These are phyloP conservation scores for Dictyostelium gargantuum DNA, from an alignment of 208 protist genomes.

Conservation along the genomic window DNA sequence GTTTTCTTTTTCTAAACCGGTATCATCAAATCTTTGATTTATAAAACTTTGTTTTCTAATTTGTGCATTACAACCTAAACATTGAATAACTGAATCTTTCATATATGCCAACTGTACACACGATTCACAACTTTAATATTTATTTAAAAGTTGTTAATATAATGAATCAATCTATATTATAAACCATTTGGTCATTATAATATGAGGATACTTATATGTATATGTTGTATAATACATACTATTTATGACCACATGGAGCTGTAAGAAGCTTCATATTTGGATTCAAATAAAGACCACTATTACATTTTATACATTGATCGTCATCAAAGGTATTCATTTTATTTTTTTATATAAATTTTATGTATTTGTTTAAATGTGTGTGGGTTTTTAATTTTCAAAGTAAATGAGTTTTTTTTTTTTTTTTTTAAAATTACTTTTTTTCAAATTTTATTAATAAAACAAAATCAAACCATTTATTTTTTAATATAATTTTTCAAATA, in stretches of 20 bases:
- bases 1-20: constrained; percentile 39
- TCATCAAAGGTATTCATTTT: not conserved
- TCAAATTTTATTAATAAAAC: not conserved
- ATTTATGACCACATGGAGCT: constrained; percentile 57
- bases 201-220: not conserved
- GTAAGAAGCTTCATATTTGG: constrained; percentile 15
- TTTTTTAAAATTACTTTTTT: not conserved
- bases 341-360: not conserved
- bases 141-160: too few species aligned
- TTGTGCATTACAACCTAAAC: constrained; percentile 11
- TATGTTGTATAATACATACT: not conserved
- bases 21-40: constrained; percentile 38
- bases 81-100: constrained; percentile 3
- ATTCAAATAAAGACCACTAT: not conserved
- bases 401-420: not conserved
- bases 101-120: constrained; percentile 23
- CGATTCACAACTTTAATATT: constrained; percentile 53
- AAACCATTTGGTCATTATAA: too few species aligned
- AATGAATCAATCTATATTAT: too few species aligned
- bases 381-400: not conserved
- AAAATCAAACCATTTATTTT: too few species aligned
- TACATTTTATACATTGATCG: constrained; percentile 38
- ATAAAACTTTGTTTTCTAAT: constrained; percentile 36
- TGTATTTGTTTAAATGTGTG: not conserved
- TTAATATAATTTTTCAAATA: not conserved